Base-by-base conservation (phyloP, 306 rosid species). In the Spatholobus suberectus region DNA sequence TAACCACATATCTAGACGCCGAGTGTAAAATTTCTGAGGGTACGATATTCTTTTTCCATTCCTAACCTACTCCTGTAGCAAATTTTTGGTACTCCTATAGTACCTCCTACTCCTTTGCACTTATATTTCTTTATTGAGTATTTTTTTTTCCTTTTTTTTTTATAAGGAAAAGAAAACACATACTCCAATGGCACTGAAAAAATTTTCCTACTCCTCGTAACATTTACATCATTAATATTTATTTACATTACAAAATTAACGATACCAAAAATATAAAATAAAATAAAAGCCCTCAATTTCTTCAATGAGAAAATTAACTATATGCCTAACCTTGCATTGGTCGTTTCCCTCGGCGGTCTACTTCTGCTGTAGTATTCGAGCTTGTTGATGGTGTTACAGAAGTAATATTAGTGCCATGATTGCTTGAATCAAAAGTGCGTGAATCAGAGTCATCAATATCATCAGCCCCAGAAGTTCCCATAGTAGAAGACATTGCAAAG, bases 301-400 rank as follows among this genome's bases (percentile, higher is more conserved):
- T 26, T 14, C 37, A 41, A 43, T 4, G 2, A 41, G 37, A 81
- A 32, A 65, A 20, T 5, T 59, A 13, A 62, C 12, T 1, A 40
- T 6, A 37, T 11, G 79, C 10, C 77, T 80, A 87, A 71, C 61
- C 87, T 37, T 82, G 78, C 69, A 84, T 74, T 0, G 94, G 97
- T 26, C 91, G 92, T 90, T 94, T 94, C 37, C 98, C 96, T 17
- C 82, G 82, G 3, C n/a, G 7, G 41, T 86, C 93, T 13, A 63
- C 5, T 54, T 81, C 81, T 34, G 43, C 40, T 24, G 83, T 18
- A 11, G 55, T 63, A 0, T 3, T 63, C 44, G 91, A 83, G 68
- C 70, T 62, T 13, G 93, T 55, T 13, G 93, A 71, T 82, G 82
- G 73, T 1, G 89, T 84, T 4, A 43, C 61, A 35, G 58, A 32